Base-by-base conservation (phyloP, 108 stramenopile genomes). In the Nannochloropsis gaditana region DNA sequence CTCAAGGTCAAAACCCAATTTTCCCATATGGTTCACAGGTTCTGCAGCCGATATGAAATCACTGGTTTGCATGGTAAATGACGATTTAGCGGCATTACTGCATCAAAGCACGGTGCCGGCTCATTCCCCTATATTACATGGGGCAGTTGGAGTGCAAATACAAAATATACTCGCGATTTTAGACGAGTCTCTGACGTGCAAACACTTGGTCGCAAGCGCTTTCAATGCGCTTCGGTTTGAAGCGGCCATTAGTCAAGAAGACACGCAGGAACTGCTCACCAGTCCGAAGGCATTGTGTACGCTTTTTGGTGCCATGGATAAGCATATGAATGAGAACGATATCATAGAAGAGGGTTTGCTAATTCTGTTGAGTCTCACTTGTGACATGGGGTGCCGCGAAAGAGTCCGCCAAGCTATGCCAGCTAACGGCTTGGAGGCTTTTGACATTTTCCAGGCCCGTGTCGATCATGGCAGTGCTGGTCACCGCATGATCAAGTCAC, bases 261-360 rank as follows among this genome's bases (percentile, higher is more conserved):
- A 73, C n/a, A n/a, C 59, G 19, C n/a, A n/a, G 19, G n/a, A 73
- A n/a, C 15, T 73, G 15, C 59, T 73, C 59, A 73, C 59, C 15
- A 73, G 19, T n/a, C 5, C 3, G 15, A n/a, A 73, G 59, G 59
- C 59, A 6, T 15, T 73, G 19, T n/a, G 59, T 6, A 73, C n/a
- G 19, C 59, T 73, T 3, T 73, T 73, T 73, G 59, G n/a, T n/a
- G 59, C 59, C 3, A 73, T 73, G 59, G 19, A 73, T 15, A n/a
- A 15, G 59, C 59, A 73, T 73, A n/a, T 73, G 59, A n/a, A 73
- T n/a, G 59, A 73, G 59, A 73, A 73, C 59, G 59, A 73, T 15
- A 73, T 73, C 59, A 73, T 73, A 6, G 59, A 73, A n/a, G 59
- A 73, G 15, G 59, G 59, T n/a, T 73, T 73, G 59, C n/a, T 73